Evolutionary conservation across 139 green algal genomes (phyloP).

Genomic region (Chlamydomonas incerta): DNA sequence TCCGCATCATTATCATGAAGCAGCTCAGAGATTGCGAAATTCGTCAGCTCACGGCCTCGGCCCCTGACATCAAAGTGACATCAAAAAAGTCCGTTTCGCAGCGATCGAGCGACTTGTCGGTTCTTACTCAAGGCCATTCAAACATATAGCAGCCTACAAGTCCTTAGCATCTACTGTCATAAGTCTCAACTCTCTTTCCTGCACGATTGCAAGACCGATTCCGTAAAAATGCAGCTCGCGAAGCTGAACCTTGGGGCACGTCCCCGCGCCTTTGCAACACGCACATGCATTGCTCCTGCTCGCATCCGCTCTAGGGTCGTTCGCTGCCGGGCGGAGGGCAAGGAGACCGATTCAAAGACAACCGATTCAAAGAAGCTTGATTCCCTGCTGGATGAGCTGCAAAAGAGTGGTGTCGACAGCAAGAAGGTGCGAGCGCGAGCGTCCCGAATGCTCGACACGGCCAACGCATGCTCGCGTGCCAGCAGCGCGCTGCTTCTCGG

Average conservation of each 20-base stretch:
- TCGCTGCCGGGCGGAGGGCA: not conserved
- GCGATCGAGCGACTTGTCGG: too few relatives aligned
- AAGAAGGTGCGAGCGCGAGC: constrained; percentile 34
- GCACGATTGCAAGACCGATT: not conserved
- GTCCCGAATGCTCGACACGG: not conserved
- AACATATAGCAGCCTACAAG: too few relatives aligned
- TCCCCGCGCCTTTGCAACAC: not conserved
- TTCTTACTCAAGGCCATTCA: too few relatives aligned
- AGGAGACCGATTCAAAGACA: not conserved
- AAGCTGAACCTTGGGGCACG: not conserved
- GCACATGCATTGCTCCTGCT: not conserved
- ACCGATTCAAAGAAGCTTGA: not conserved
- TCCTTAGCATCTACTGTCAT: too few relatives aligned
- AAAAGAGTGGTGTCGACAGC: constrained; percentile 18
- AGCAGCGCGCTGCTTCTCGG: too few relatives aligned
- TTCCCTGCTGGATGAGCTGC: not conserved
- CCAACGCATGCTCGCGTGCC: too few relatives aligned
- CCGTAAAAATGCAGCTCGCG: not conserved
- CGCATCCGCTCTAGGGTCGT: not conserved
- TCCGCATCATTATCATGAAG: too few relatives aligned
- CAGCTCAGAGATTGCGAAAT: too few relatives aligned
- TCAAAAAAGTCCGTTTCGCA: too few relatives aligned
- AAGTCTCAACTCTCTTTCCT: too few relatives aligned
- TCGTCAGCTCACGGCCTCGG: too few relatives aligned
- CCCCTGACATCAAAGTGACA: too few relatives aligned